A percentile compares a stretch with the other conserved stretches of the same genome.
Conservation (phyloP, 371 early-diverging fungal species). For the Gilbertella persicaria region DNA sequence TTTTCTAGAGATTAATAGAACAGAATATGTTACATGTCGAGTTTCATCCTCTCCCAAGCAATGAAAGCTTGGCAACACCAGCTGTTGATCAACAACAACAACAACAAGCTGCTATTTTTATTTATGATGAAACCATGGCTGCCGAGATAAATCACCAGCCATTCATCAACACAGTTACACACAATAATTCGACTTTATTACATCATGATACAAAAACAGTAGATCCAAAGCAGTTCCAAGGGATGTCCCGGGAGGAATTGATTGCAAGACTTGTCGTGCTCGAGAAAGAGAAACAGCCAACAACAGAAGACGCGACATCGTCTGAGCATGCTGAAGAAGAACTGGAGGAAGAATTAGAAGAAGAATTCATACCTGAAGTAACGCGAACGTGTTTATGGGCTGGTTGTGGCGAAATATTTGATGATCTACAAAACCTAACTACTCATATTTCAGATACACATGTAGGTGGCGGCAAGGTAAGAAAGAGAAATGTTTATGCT, state of each 20-base stretch:
- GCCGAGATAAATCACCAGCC: neutral
- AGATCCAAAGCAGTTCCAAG: constrained; percentile 8
- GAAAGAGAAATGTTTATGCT: neutral
- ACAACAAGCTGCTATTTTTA: too few species aligned
- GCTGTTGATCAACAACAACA: too few species aligned
- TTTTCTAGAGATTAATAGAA: too few species aligned
- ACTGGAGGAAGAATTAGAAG: constrained; percentile 31
- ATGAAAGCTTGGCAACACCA: too few species aligned
- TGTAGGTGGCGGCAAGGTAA: constrained; percentile 30
- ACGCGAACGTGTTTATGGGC: constrained; percentile 17
- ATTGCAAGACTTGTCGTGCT: constrained; percentile 20
- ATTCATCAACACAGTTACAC: neutral
- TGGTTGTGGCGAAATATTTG: constrained; percentile 19
- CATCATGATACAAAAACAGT: neutral
- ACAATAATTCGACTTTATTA: neutral
- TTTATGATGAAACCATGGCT: neutral
- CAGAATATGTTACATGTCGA: too few species aligned
- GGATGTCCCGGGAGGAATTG: constrained; percentile 23
- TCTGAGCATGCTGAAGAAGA: constrained; percentile 13
- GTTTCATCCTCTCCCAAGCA: too few species aligned
- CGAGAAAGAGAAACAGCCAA: constrained; percentile 25
- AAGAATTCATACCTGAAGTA: constrained; percentile 1
- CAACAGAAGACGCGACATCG: too few species aligned
- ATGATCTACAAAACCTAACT: constrained; percentile 16
- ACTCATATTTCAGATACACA: constrained; percentile 22